Evolutionary conservation across 2,329 filamentous ascomycete species (phyloP).

Genomic region (Clarireedia hainanense): DNA sequence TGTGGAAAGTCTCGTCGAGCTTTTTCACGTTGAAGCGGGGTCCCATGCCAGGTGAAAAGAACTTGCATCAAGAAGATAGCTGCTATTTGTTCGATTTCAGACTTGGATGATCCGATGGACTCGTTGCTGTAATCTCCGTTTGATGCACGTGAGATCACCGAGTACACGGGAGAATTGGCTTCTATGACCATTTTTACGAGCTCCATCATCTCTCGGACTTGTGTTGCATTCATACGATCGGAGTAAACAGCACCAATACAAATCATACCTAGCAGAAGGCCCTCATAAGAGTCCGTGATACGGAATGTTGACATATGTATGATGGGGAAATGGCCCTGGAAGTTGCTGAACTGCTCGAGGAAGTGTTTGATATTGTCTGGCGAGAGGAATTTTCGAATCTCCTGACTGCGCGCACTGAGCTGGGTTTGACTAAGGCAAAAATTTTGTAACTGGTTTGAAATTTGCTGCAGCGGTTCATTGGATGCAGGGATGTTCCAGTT

Average conservation of each 20-base stretch:
- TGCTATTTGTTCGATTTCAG: constrained; percentile 59
- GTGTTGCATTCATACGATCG: constrained; percentile 47
- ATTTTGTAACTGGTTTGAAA: constrained; percentile 47
- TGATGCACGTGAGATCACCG: constrained; percentile 34
- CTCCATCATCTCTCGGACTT: constrained; percentile 63
- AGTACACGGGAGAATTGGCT: constrained; percentile 45
- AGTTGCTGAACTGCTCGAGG: constrained; percentile 63
- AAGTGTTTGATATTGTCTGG: constrained; percentile 64
- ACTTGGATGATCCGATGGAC: constrained; percentile 30
- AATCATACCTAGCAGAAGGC: constrained; percentile 61
- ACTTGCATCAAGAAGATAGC: constrained; percentile 54
- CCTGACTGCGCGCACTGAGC: constrained; percentile 46
- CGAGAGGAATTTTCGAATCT: constrained; percentile 49
- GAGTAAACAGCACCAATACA: constrained; percentile 72
- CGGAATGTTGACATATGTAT: constrained; percentile 66
- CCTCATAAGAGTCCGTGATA: constrained; percentile 56
- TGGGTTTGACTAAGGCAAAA: constrained; percentile 51
- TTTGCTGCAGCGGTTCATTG: constrained; percentile 42
- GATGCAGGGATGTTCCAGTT: constrained; percentile 35
- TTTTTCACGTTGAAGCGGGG: constrained; percentile 53
- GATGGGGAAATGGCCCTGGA: constrained; percentile 65
- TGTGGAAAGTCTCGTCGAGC: constrained; percentile 51
- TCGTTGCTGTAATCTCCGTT: constrained; percentile 34
- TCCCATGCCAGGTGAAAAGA: constrained; percentile 64
- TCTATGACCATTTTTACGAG: constrained; percentile 51